Evolutionary conservation across 2,329 filamentous ascomycete genomes (phyloP), one percentile per base, ranked within the genome.

Genomic region (Juglanconis oblonga): DNA sequence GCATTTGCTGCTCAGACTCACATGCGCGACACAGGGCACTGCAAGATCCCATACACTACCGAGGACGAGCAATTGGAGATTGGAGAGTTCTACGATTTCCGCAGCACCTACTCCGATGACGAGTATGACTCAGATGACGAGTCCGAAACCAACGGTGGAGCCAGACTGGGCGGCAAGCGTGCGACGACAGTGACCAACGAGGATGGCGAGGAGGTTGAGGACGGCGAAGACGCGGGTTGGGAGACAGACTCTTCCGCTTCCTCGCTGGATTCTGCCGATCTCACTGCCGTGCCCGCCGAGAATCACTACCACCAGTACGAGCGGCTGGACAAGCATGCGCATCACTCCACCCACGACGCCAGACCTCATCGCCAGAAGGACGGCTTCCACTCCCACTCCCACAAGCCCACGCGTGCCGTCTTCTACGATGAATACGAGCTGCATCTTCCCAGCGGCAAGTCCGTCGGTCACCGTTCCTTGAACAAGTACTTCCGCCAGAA

Each of bases 11-110:
- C 93, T 32, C 93, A 97, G 71, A 97, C 93, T 0, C 95, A 99
- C 73, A 99, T 99, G 95, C 88, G 92, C 49, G 95, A 99, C 73
- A 94, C 92, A 72, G 90, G 92, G 1, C 95, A 99, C 76, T 98
- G 94, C 82, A 97, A 93, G 84, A 96, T 99, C 67, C 93, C 92
- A 0, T 99, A 94, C 73, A 87, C 88, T 55, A 89, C 87, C 0
- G 91, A 97, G 71, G 88, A 90, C 40, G 92, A 98, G 70, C 92
- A 97, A 77, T 83, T 98, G 35, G 92, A 96, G 58, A 91, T 99
- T 69, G 95, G 95, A 59, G 91, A 98, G 65, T 97, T 91, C 74
- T 99, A 99, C 75, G 95, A 99, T 72, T 99, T 99, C 82, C 85
- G 91, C 65, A 91, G 90, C 76, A 97, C 95, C 1, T 99, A 99